Evolutionary conservation across 441 rosid species (phyloP).

Genomic region (Hura crepitans): DNA sequence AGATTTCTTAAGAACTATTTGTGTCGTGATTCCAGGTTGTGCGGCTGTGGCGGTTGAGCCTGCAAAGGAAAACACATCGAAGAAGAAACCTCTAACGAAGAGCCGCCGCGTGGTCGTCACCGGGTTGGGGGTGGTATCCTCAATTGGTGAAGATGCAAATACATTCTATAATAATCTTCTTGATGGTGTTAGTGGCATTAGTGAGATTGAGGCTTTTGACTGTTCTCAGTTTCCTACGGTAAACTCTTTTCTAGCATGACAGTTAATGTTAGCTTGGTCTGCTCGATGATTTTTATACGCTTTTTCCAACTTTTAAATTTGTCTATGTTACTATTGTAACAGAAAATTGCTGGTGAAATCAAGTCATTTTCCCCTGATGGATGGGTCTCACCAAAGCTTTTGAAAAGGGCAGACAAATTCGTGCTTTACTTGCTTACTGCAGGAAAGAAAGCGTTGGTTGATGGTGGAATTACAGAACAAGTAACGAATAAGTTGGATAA

Average conservation of each 20-base stretch:
- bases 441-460: constrained; percentile 90
- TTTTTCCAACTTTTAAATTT: too few species aligned
- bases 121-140: constrained; percentile 78
- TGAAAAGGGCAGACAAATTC: constrained; percentile 94
- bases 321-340: constrained; percentile 8
- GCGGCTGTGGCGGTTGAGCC: constrained; percentile 71
- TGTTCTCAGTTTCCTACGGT: constrained; percentile 82
- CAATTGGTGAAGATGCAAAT: constrained; percentile 75
- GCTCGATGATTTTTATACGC: too few species aligned
- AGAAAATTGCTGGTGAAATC: constrained; percentile 98
- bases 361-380: constrained; percentile 88
- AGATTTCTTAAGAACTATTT: too few species aligned
- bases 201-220: constrained; percentile 79
- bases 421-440: constrained; percentile 95
- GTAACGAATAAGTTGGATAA: constrained; percentile 69
- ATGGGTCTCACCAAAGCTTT: constrained; percentile 83
- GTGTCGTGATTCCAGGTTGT: neutral
- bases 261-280: too few species aligned
- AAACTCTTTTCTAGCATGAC: constrained; percentile 14
- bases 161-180: constrained; percentile 79
- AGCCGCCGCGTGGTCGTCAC: constrained; percentile 89
- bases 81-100: constrained; percentile 60
- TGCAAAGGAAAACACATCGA: constrained; percentile 41
- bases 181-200: constrained; percentile 82
- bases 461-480: constrained; percentile 83